Percentiles rank a stretch among this genome's conserved stretches.
These are phyloP conservation scores for Fusarium ramigenum DNA, from an alignment of 2,329 filamentous ascomycete genomes.

Conservation along the genomic window DNA sequence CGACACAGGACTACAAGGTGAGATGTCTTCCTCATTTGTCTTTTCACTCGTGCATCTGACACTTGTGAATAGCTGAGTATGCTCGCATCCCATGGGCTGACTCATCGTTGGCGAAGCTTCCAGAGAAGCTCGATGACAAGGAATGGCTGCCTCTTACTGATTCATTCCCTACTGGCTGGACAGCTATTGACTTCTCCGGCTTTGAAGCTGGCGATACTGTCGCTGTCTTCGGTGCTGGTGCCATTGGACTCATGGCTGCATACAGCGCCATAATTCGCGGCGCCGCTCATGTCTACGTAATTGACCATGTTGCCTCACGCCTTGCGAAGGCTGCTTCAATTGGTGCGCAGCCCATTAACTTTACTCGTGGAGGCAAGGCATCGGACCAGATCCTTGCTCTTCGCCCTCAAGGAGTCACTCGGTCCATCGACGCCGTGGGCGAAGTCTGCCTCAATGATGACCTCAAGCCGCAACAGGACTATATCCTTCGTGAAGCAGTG, in stretches of 20 bases:
- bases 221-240: slow-evolving; percentile 20
- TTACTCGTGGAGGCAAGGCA: slow-evolving; percentile 14
- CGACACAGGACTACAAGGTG: neutral
- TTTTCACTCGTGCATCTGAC: neutral
- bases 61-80: slow-evolving; percentile 2
- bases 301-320: slow-evolving; percentile 14
- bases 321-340: slow-evolving; percentile 15
- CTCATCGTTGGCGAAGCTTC: slow-evolving; percentile 5
- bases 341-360: slow-evolving; percentile 26
- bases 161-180: slow-evolving; percentile 19
- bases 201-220: slow-evolving; percentile 23
- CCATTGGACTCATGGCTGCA: slow-evolving; percentile 12
- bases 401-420: neutral
- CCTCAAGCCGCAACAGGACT: slow-evolving; percentile 13
- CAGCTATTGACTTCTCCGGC: neutral
- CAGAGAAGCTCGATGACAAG: neutral
- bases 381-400: slow-evolving; percentile 26
- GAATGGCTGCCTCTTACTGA: slow-evolving; percentile 14
- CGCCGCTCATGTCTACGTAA: slow-evolving; percentile 20
- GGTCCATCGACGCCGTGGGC: slow-evolving; percentile 9
- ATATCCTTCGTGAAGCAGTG: neutral
- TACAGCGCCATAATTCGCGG: slow-evolving; percentile 28
- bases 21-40: accelerated
- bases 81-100: slow-evolving; percentile 6
- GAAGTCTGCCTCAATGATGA: slow-evolving; percentile 11